Conservation (phyloP, 441 rosid genomes). For the Croton setiger region DNA sequence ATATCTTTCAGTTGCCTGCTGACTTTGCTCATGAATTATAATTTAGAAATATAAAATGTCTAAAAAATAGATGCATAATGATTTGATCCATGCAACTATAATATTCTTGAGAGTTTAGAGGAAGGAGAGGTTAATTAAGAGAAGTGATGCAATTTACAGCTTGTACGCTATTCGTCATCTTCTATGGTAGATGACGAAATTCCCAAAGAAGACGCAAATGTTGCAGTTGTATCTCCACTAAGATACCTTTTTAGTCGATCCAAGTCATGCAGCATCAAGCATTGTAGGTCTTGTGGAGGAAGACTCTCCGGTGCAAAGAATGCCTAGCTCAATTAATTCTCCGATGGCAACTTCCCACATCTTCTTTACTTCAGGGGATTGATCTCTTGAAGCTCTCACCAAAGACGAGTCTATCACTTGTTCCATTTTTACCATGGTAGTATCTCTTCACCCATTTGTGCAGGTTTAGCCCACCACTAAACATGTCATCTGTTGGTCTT, state of each 20-base stretch:
- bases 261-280: slow-evolving; percentile 60
- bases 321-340: slow-evolving; percentile 50
- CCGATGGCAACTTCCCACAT: slow-evolving; percentile 51
- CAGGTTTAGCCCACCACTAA: slow-evolving; percentile 22
- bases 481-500: slow-evolving; percentile 29
- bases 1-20: not conserved
- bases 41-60: not conserved
- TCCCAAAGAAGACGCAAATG: slow-evolving; percentile 51
- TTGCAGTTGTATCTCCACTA: slow-evolving; percentile 39
- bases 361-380: slow-evolving; percentile 38
- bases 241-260: slow-evolving; percentile 53
- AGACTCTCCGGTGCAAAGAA: slow-evolving; percentile 54
- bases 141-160: slow-evolving; percentile 1
- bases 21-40: not conserved
- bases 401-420: slow-evolving; percentile 43
- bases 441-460: slow-evolving; percentile 33
- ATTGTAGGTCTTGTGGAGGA: slow-evolving; percentile 55
- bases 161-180: slow-evolving; percentile 28
- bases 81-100: not conserved
- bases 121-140: not conserved
- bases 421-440: slow-evolving; percentile 38
- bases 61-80: not conserved
- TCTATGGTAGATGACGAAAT: slow-evolving; percentile 45
- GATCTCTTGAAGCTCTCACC: slow-evolving; percentile 34
- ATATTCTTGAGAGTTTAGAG: not conserved